Base-by-base conservation (phyloP, 78 protist genomes). In the Dictyostelium brefeldianum region DNA sequence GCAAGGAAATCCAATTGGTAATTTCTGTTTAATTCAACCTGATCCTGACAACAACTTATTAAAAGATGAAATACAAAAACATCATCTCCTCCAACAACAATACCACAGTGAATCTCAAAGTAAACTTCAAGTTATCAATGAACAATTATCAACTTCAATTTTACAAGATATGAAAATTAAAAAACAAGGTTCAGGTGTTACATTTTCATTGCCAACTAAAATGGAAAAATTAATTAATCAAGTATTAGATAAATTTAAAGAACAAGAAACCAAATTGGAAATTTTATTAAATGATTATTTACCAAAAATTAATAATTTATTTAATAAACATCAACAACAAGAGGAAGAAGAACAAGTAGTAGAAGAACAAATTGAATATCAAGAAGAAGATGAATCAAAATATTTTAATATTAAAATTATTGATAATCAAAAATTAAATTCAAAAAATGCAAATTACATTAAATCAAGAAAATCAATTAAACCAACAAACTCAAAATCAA, bases 11-110 rank as follows among this genome's bases (percentile, higher is more conserved):
- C 31, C 4, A 1, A 85, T 85, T 22, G 77, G 83, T 15, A 47
- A 71, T 12, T 85, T 71, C 25, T 85, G 92, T 75, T 27, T 36
- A 17, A 85, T 85, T 27, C 78, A 74, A 25, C 92, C 92, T 11
- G 92, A 71, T 29, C 92, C 82, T 5, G 46, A 47, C 10, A 78
- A 78, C 18, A 27, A 36, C 7, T 18, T 65, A 31, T 64, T 27
- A 8, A 1, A 8, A 1, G 22, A 62, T 20, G 67, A 31, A 4
- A 25, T 46, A 6, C 0, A 78, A 56, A 15, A 41, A 18, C 75
- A 64, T 64, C 27, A 11, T 18, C 67, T 2, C 11, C 22, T 62
- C n/a, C 70, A 25, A 25, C 70, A 62, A 25, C n/a, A n/a, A n/a
- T n/a, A n/a, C n/a, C n/a, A n/a, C n/a, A 62, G 27, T 25, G 43